Percentiles rank a stretch among this genome's conserved stretches.
Conservation (phyloP, 2,329 filamentous ascomycete genomes). For the Zymoseptoria tritici region DNA sequence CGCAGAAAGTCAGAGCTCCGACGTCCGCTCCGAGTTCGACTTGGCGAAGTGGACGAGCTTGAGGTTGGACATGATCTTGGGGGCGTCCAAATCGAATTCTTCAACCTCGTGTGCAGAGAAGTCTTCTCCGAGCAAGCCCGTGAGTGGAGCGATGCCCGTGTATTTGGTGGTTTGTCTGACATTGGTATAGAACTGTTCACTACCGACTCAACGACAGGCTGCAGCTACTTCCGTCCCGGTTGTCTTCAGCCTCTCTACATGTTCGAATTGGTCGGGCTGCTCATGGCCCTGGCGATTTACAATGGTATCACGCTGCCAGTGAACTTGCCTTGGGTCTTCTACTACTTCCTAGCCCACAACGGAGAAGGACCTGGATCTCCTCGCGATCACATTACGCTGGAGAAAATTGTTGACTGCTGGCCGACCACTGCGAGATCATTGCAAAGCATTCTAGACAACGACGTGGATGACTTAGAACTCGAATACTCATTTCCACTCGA, state of each 20-base stretch:
- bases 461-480: slow-evolving; percentile 71
- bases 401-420: slow-evolving; percentile 83
- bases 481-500: slow-evolving; percentile 80
- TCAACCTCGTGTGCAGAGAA: slow-evolving; percentile 73
- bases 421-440: slow-evolving; percentile 71
- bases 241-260: slow-evolving; percentile 80
- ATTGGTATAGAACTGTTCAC: slow-evolving; percentile 59
- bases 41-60: slow-evolving; percentile 66
- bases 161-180: not conserved
- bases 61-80: slow-evolving; percentile 91
- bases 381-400: slow-evolving; percentile 39
- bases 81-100: slow-evolving; percentile 94
- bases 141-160: slow-evolving; percentile 27
- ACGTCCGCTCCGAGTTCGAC: slow-evolving; percentile 77
- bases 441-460: slow-evolving; percentile 63
- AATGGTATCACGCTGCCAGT: slow-evolving; percentile 88
- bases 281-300: slow-evolving; percentile 86
- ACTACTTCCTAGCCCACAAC: slow-evolving; percentile 55
- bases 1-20: slow-evolving; percentile 74
- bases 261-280: slow-evolving; percentile 77
- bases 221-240: slow-evolving; percentile 82
- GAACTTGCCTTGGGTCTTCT: slow-evolving; percentile 78
- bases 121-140: slow-evolving; percentile 70
- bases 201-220: slow-evolving; percentile 64
- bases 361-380: not conserved